Evolutionary conservation across 2,329 filamentous ascomycete genomes (phyloP).

Genomic region (Claviceps sorghi): DNA sequence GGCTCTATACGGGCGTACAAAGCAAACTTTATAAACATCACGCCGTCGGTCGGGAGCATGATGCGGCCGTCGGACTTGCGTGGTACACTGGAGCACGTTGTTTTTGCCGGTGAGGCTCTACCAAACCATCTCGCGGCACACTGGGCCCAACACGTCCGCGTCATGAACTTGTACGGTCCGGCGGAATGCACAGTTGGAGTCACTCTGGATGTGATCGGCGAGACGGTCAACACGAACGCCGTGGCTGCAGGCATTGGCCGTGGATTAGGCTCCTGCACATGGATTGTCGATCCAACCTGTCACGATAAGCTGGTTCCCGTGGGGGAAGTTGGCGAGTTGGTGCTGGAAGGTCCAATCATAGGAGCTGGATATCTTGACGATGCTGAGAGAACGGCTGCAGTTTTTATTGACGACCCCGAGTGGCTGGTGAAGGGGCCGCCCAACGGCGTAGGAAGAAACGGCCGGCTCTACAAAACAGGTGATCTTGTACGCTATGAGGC

Average conservation of each 20-base stretch:
- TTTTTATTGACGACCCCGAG: conserved; percentile 13
- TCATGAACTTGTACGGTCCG: conserved; percentile 12
- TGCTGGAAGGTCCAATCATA: conserved; percentile 30
- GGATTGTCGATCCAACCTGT: conserved; percentile 13
- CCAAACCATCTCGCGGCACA: conserved; percentile 2
- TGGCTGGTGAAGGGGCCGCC: conserved; percentile 7
- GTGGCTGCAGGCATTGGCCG: neutral
- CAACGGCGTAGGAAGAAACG: conserved; percentile 4
- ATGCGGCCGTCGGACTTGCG: conserved; percentile 2
- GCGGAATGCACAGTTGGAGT: conserved; percentile 8
- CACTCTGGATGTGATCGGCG: neutral
- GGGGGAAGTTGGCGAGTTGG: conserved; percentile 20
- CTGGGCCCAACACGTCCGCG: conserved; percentile 5
- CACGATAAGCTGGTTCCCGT: conserved; percentile 5
- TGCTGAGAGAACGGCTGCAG: conserved; percentile 15
- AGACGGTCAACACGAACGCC: neutral
- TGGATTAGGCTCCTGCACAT: conserved; percentile 7
- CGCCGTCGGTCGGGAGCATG: conserved; percentile 9
- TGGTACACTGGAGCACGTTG: conserved; percentile 6
- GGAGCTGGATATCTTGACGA: conserved; percentile 34
- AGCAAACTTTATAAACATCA: conserved; percentile 8
- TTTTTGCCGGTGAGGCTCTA: conserved; percentile 9
- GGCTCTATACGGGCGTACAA: conserved; percentile 5
- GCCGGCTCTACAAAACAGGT: conserved; percentile 10
- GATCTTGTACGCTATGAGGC: conserved; percentile 10